Base-by-base conservation (phyloP, 2,329 filamentous ascomycete genomes). In the Xylaria digitata region DNA sequence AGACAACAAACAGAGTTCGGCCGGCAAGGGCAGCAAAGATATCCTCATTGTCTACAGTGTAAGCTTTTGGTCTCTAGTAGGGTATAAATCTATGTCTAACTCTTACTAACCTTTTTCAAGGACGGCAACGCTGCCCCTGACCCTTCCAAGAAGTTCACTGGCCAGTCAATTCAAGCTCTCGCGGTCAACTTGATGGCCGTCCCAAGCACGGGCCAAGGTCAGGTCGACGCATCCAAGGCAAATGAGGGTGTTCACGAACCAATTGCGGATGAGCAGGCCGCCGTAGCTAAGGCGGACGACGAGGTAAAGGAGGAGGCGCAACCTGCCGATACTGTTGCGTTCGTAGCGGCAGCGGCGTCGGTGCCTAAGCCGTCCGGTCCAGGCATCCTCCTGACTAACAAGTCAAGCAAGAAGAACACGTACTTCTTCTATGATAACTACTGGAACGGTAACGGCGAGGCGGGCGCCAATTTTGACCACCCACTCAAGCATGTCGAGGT, bases 341-440 rank as follows among this genome's bases (percentile, higher is more conserved):
- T 50, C 6, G 46, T 65, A 30, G 43, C 55, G 37, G 43, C 65
- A 26, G 26, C 30, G 34, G 66, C 54, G 5, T 75, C 75, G 5
- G 62, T 17, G 30, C 50, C 63, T 46, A 53, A 52, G 6, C 73
- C 73, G 2, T 54, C 40, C 1, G 69, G 67, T 15, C 76, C 79
- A 7, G 80, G 80, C 9, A 79, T 82, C 61, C 68, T 75, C 26
- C 71, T 81, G n/a, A 78, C 72, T 65, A 81, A 81, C 72, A 77
- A 77, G 58, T 77, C 76, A 17, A 55, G 67, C 19, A 74, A 74
- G 55, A 70, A 76, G 48, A 63, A 77, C 65, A 75, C 72, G 0
- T 81, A 79, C 72, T 78, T 73, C 67, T 81, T 82, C 76, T 81
- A 78, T 72, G 73, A 81, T 63, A 82, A 81, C 72, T 77, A 77